Evolutionary conservation across 2,329 filamentous ascomycete species (phyloP).

Genomic region (Trichoderma citrinoviride): DNA sequence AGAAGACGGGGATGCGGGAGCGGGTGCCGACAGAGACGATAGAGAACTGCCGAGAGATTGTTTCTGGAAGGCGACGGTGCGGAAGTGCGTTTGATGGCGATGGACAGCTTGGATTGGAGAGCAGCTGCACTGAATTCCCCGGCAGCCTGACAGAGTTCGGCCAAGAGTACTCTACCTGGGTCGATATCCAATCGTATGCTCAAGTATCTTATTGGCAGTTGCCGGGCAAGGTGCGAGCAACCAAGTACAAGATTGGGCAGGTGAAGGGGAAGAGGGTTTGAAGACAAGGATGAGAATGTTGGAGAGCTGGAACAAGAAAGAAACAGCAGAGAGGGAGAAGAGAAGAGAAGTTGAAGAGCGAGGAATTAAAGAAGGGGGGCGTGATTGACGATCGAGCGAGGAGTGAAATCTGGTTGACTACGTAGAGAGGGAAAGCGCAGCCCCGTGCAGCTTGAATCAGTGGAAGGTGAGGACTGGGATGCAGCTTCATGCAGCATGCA

Average conservation of each 20-base stretch:
- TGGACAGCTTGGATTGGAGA: neutral
- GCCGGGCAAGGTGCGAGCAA: neutral
- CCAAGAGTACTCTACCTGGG: neutral
- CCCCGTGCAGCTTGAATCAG: too few species aligned
- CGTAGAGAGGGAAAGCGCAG: too few species aligned
- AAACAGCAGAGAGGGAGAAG: neutral
- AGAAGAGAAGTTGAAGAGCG: neutral
- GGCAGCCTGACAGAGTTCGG: neutral
- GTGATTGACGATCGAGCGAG: neutral
- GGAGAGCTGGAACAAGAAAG: neutral
- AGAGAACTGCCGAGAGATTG: neutral
- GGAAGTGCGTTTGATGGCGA: conserved; percentile 4
- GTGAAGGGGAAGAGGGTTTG: neutral
- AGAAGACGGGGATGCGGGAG: neutral
- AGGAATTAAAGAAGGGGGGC: neutral
- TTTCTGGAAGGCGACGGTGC: conserved; percentile 12
- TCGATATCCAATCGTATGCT: neutral
- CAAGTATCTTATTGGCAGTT: neutral
- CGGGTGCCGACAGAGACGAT: neutral
- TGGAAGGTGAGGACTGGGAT: neutral
- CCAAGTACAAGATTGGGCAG: neutral
- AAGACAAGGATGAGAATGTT: neutral
- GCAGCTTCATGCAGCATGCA: neutral
- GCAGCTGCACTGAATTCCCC: neutral
- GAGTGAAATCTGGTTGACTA: too few species aligned